phyloP scores from a whole-genome alignment of 1,284 basidiomycete genomes.

The Phaffia rhodozyma region DNA sequence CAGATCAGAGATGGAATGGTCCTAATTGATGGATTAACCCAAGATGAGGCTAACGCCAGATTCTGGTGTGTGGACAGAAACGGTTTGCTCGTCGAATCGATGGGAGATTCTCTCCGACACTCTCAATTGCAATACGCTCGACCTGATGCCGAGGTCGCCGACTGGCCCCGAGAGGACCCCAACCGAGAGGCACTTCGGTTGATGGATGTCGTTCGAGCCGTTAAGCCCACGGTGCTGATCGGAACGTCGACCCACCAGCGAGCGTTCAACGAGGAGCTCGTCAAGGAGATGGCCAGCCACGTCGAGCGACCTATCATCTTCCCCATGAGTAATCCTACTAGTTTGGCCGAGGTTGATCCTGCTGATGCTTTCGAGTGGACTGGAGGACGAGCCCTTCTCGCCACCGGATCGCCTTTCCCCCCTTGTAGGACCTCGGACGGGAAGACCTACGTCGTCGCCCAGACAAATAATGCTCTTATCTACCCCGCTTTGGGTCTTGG shows the following conservation, averaged over 20 bases:
- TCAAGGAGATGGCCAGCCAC: conserved; percentile 53
- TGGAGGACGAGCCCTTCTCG: conserved; percentile 56
- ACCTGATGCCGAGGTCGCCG: conserved; percentile 34
- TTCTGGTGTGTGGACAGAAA: conserved; percentile 50
- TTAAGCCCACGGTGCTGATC: conserved; percentile 64
- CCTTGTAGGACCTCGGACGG: conserved; percentile 49
- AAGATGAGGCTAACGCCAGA: conserved; percentile 49
- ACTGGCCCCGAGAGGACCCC: conserved; percentile 31
- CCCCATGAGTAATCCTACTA: conserved; percentile 69
- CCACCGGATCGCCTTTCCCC: conserved; percentile 70
- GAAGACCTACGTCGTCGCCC: conserved; percentile 44
- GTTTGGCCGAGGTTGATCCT: conserved; percentile 61
- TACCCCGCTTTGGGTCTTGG: conserved; percentile 66
- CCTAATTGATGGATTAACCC: conserved; percentile 45
- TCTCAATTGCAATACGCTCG: conserved; percentile 36
- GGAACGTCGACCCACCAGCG: conserved; percentile 70
- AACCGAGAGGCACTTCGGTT: conserved; percentile 34
- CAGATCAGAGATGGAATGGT: conserved; percentile 67
- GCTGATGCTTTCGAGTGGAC: conserved; percentile 58
- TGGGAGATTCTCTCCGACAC: conserved; percentile 37
- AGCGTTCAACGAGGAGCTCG: conserved; percentile 65
- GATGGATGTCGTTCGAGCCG: conserved; percentile 36
- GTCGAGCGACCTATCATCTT: conserved; percentile 64
- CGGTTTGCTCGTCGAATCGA: conserved; percentile 37
- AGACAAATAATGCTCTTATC: conserved; percentile 25